Conservation (phyloP, 2,329 filamentous ascomycete genomes). For the Fusarium graminum region DNA sequence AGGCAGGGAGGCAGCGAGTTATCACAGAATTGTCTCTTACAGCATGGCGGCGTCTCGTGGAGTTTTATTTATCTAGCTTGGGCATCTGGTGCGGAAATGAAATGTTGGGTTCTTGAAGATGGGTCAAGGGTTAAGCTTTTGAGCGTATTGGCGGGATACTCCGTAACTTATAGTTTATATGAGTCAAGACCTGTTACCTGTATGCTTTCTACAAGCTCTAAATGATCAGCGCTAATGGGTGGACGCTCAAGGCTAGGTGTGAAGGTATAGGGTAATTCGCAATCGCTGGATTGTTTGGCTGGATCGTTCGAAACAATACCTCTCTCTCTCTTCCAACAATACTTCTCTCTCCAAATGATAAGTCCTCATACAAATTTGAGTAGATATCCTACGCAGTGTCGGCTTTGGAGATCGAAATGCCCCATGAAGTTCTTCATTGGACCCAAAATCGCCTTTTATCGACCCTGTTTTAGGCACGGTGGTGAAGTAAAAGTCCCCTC, state of each 20-base stretch:
- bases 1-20: slow-evolving; percentile 30
- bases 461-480: no score
- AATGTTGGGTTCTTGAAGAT: slow-evolving; percentile 11
- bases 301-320: no score
- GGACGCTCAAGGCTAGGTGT: background rate
- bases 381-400: no score
- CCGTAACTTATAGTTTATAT: background rate
- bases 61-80: slow-evolving; percentile 44
- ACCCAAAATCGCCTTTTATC: no score
- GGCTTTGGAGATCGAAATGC: no score
- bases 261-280: background rate
- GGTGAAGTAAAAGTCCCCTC: no score
- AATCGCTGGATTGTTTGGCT: background rate
- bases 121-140: background rate
- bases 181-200: background rate
- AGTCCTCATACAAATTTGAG: no score
- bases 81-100: slow-evolving; percentile 35
- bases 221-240: background rate
- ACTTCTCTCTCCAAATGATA: no score
- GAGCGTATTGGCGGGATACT: background rate
- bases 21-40: slow-evolving; percentile 43
- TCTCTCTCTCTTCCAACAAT: no score
- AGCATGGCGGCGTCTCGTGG: slow-evolving; percentile 45
- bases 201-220: no score
- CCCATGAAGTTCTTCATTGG: no score